phyloP scores from a whole-genome alignment of 148 eudicot genomes.

The Polygonum maritimum region DNA sequence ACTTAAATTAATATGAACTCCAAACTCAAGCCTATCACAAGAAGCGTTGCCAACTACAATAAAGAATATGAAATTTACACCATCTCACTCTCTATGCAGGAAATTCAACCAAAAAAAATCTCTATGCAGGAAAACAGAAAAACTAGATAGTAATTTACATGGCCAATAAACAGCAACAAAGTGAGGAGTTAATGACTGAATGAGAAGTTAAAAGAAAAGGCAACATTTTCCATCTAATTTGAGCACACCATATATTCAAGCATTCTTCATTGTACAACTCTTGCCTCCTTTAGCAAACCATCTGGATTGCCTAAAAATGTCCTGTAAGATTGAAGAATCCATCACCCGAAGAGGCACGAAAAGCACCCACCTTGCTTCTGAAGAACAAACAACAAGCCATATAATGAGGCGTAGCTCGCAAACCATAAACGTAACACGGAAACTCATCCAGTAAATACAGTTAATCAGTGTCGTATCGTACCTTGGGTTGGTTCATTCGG shows the following conservation, averaged over 20 bases:
- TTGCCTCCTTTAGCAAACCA: neutral
- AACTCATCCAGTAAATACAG: neutral
- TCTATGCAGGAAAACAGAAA: neutral
- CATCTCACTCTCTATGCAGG: neutral
- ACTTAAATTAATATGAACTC: neutral
- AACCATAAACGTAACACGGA: neutral
- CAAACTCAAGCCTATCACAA: neutral
- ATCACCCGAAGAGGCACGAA: neutral
- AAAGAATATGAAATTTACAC: neutral
- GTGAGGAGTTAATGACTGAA: neutral
- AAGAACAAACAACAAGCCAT: neutral
- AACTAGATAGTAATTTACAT: neutral
- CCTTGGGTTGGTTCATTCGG: neutral
- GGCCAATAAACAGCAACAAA: neutral
- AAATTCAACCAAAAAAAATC: too few relatives aligned
- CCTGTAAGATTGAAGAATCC: neutral
- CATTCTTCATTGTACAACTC: neutral
- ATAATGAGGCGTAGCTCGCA: neutral
- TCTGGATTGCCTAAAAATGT: neutral
- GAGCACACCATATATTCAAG: neutral
- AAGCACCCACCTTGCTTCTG: constrained; percentile 2
- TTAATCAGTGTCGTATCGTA: neutral
- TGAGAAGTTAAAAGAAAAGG: neutral
- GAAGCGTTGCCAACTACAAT: neutral
- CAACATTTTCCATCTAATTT: neutral